Conservation (phyloP, 1,284 basidiomycete genomes). For the Ustilago cynodontis region DNA sequence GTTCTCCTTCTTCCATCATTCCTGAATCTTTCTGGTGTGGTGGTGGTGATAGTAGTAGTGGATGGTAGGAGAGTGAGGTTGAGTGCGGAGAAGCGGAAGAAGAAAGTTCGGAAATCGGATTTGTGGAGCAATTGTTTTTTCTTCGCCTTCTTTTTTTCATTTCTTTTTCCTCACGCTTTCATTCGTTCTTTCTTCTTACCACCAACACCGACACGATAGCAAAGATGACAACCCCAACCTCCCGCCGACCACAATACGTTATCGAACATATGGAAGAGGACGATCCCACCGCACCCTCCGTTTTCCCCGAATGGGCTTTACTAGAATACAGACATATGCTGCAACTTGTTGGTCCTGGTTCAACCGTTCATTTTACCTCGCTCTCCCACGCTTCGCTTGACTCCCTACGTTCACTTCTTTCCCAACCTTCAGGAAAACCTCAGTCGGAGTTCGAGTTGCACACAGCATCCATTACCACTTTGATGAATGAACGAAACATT, state of each 20-base stretch:
- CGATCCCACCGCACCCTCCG: constrained; percentile 59
- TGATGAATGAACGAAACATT: constrained; percentile 75
- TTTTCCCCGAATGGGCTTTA: constrained; percentile 66
- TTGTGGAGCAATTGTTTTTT: constrained; percentile 25
- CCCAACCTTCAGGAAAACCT: background rate
- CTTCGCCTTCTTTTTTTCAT: constrained; percentile 4
- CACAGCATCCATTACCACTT: constrained; percentile 76
- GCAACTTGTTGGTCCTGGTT: constrained; percentile 77
- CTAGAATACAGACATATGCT: constrained; percentile 82
- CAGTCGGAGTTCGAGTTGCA: constrained; percentile 74
- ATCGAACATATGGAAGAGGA: constrained; percentile 70
- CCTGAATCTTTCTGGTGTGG: background rate
- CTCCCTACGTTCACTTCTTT: constrained; percentile 73
- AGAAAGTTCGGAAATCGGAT: constrained; percentile 32
- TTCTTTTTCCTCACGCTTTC: constrained; percentile 1
- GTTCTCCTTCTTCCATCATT: constrained; percentile 51
- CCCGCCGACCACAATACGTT: constrained; percentile 62
- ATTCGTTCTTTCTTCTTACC: background rate
- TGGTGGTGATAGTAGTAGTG: background rate
- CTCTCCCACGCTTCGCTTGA: constrained; percentile 79
- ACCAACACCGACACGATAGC: background rate
- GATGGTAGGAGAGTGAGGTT: background rate
- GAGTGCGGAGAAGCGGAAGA: background rate
- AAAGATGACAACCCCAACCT: background rate
- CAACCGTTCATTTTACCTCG: constrained; percentile 83